Percentiles rank a stretch among this genome's conserved stretches.
phyloP scores from a whole-genome alignment of 2,329 filamentous ascomycete species.

The Aspergillus ibericus region DNA sequence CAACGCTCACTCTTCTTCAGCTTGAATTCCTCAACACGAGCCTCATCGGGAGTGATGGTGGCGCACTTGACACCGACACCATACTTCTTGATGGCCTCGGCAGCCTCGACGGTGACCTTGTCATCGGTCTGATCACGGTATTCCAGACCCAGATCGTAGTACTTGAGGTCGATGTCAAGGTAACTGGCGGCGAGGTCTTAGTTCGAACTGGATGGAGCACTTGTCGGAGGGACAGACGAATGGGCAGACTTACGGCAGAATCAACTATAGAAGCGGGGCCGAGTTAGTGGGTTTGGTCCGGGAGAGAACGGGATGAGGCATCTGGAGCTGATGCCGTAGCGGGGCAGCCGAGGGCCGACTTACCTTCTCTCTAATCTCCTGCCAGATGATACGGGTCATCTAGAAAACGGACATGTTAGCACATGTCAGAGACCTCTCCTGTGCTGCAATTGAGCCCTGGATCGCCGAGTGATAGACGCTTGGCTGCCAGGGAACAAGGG shows the following conservation, averaged over 20 bases:
- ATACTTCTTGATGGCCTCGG: slow-evolving; percentile 98
- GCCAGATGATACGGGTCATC: slow-evolving; percentile 99
- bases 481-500: slow-evolving; percentile 15
- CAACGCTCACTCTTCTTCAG: slow-evolving; percentile 85
- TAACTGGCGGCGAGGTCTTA: slow-evolving; percentile 52
- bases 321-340: slow-evolving; percentile 3
- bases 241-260: slow-evolving; percentile 63
- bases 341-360: slow-evolving; percentile 19
- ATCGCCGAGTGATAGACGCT: slow-evolving; percentile 27
- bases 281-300: slow-evolving; percentile 12
- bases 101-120: slow-evolving; percentile 90
- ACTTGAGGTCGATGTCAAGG: slow-evolving; percentile 96
- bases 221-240: background rate
- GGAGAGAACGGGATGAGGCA: slow-evolving; percentile 14
- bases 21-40: slow-evolving; percentile 94
- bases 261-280: slow-evolving; percentile 59
- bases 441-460: slow-evolving; percentile 2
- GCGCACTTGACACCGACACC: slow-evolving; percentile 98
- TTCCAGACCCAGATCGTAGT: slow-evolving; percentile 90
- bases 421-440: background rate
- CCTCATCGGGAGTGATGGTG: slow-evolving; percentile 97
- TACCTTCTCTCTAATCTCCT: slow-evolving; percentile 95
- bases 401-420: slow-evolving; percentile 37
- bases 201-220: slow-evolving; percentile 10
- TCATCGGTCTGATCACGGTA: slow-evolving; percentile 97